Evolutionary conservation across 106 monocot genomes (phyloP).

Genomic region (Cymbidium sinense): DNA sequence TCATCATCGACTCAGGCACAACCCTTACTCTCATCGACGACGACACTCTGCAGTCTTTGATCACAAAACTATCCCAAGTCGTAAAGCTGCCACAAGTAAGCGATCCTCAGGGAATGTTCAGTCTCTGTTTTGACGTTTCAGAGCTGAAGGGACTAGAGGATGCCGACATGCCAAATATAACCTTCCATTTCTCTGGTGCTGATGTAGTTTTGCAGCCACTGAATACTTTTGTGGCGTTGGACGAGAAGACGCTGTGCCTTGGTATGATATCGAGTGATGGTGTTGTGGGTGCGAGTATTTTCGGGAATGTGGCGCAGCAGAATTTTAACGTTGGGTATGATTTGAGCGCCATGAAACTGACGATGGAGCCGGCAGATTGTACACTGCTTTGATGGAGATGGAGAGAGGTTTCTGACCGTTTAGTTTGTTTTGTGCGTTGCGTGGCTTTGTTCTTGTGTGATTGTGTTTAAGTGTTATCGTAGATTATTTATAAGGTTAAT

Average conservation of each 20-base stretch:
- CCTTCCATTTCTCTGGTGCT: conserved; percentile 19
- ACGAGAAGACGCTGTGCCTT: conserved; percentile 19
- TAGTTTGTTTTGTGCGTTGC: no score
- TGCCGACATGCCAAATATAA: conserved; percentile 22
- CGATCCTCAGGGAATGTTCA: neutral
- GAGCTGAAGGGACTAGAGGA: neutral
- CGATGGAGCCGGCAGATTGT: conserved; percentile 28
- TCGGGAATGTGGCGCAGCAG: conserved; percentile 52
- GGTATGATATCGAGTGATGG: conserved; percentile 8
- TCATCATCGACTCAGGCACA: conserved; percentile 48
- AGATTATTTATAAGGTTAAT: no score
- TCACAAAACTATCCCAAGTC: neutral
- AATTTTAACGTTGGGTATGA: conserved; percentile 43
- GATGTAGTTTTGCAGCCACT: conserved; percentile 10
- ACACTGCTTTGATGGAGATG: neutral
- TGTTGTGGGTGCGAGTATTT: neutral
- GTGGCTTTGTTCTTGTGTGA: no score
- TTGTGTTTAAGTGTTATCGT: no score
- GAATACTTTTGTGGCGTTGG: conserved; percentile 14
- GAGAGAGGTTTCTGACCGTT: no score
- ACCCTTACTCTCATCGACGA: conserved; percentile 22
- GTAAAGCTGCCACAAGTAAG: conserved; percentile 13
- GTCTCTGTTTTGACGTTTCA: conserved; percentile 23
- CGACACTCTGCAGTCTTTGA: conserved; percentile 3
- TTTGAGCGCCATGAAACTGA: conserved; percentile 17